Percentiles rank a stretch among this genome's conserved stretches.
Conservation (phyloP, 176 grass and related monocot genomes). For the Aegilops tauschii region DNA sequence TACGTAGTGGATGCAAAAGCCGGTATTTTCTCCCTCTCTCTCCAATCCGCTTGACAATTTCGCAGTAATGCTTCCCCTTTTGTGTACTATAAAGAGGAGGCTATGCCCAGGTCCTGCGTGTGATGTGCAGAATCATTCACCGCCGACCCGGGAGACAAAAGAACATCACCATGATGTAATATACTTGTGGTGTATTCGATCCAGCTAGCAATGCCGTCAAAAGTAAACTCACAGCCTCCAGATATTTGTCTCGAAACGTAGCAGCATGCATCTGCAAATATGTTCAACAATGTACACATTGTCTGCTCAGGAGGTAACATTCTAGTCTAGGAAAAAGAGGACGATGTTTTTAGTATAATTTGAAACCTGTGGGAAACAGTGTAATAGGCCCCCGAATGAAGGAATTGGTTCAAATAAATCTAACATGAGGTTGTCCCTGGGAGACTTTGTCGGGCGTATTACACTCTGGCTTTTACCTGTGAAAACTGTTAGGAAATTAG, state of each 20-base stretch:
- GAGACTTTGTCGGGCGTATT: not conserved
- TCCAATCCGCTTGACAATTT: conserved; percentile 23
- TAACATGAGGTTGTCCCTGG: not conserved
- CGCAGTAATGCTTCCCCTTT: conserved; percentile 28
- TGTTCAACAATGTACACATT: conserved; percentile 7
- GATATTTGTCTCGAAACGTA: conserved; percentile 39
- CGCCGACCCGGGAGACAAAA: conserved; percentile 33
- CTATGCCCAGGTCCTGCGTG: not conserved
- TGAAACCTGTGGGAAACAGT: not conserved
- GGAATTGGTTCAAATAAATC: not conserved
- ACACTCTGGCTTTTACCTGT: not conserved
- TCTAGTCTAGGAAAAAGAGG: not conserved
- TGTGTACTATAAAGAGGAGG: conserved; percentile 8
- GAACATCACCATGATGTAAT: conserved; percentile 50
- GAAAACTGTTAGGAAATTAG: not conserved
- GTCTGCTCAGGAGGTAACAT: not conserved
- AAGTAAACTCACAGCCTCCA: conserved; percentile 26
- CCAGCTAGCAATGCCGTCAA: conserved; percentile 22
- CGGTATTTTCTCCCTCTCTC: conserved; percentile 10
- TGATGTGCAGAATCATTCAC: conserved; percentile 20
- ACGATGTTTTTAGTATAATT: not conserved
- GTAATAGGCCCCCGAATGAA: not conserved
- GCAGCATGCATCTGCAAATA: conserved; percentile 14
- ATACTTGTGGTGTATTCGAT: conserved; percentile 28
- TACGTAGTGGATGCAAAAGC: conserved; percentile 44